Percentiles rank a stretch among this genome's conserved stretches.
Conservation (phyloP, 768 basidiomycete genomes). For the Asterophora lycoperdoides region DNA sequence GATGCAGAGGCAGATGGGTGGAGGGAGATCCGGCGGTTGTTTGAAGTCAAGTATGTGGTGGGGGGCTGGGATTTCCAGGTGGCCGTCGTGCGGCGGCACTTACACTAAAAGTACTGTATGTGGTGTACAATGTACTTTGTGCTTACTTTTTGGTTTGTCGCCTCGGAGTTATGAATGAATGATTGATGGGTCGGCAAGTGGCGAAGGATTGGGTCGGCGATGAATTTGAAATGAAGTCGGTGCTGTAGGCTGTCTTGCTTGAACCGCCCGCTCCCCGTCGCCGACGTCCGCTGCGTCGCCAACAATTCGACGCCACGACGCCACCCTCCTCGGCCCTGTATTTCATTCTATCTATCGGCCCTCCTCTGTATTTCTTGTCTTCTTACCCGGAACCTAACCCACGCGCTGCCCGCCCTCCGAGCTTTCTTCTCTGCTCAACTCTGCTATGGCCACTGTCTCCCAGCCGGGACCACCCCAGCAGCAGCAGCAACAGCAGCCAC, state of each 20-base stretch:
- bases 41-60: constrained; percentile 77
- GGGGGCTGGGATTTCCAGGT: constrained; percentile 89
- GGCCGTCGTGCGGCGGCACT: constrained; percentile 76
- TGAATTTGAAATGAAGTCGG: constrained; percentile 26
- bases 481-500: constrained; percentile 15
- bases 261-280: constrained; percentile 15
- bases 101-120: constrained; percentile 34
- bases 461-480: constrained; percentile 22
- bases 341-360: constrained; percentile 8
- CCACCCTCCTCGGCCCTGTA: constrained; percentile 8
- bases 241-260: constrained; percentile 14
- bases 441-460: constrained; percentile 26
- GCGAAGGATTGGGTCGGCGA: constrained; percentile 31
- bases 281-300: neutral
- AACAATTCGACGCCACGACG: too few relatives aligned
- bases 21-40: constrained; percentile 79
- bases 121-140: neutral
- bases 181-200: constrained; percentile 18
- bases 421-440: constrained; percentile 4
- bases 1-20: constrained; percentile 63
- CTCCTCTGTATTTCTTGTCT: constrained; percentile 7
- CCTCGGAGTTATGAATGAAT: constrained; percentile 14
- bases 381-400: constrained; percentile 17
- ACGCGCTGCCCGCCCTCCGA: constrained; percentile 8
- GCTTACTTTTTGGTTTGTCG: neutral